phyloP scores from a whole-genome alignment of 2,329 filamentous ascomycete genomes.

The Dothistroma pini region DNA sequence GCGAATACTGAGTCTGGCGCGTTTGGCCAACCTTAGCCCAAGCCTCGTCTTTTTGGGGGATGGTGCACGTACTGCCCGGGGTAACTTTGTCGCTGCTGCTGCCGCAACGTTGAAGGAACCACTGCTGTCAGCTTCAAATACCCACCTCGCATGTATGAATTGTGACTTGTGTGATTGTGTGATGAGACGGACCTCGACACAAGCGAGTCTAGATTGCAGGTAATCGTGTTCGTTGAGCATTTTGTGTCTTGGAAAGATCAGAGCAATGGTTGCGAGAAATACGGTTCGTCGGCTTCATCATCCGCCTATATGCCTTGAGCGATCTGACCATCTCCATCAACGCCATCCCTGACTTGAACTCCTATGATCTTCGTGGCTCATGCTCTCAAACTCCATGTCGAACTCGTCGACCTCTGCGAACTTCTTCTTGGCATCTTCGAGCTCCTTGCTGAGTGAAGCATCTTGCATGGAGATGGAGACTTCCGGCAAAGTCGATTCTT shows the following conservation, averaged over 20 bases:
- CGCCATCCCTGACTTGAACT: slow-evolving; percentile 35
- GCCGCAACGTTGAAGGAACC: too few relatives aligned
- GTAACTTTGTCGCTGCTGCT: too few relatives aligned
- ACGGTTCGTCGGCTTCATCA: not conserved
- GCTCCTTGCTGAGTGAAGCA: slow-evolving; percentile 34
- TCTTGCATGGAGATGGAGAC: slow-evolving; percentile 31
- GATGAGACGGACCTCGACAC: too few relatives aligned
- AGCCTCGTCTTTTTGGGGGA: too few relatives aligned
- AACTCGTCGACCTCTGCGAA: slow-evolving; percentile 50
- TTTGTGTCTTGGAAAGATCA: not conserved
- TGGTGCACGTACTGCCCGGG: too few relatives aligned
- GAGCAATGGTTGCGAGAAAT: not conserved
- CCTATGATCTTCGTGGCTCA: slow-evolving; percentile 42
- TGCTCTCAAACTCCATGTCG: slow-evolving; percentile 51
- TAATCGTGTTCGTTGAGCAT: too few relatives aligned
- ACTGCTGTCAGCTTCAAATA: too few relatives aligned
- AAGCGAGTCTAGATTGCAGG: too few relatives aligned
- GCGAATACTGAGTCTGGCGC: too few relatives aligned
- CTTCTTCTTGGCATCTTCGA: slow-evolving; percentile 45
- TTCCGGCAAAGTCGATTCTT: slow-evolving; percentile 22
- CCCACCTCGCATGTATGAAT: too few relatives aligned
- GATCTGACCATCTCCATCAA: slow-evolving; percentile 8
- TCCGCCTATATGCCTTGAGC: not conserved
- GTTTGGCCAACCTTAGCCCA: too few relatives aligned
- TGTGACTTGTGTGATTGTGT: too few relatives aligned